Evolutionary conservation across 495 filamentous ascomycete genomes (phyloP), one percentile per base, ranked within the genome.

Genomic region (Hypoxylon lienhwacheense): DNA sequence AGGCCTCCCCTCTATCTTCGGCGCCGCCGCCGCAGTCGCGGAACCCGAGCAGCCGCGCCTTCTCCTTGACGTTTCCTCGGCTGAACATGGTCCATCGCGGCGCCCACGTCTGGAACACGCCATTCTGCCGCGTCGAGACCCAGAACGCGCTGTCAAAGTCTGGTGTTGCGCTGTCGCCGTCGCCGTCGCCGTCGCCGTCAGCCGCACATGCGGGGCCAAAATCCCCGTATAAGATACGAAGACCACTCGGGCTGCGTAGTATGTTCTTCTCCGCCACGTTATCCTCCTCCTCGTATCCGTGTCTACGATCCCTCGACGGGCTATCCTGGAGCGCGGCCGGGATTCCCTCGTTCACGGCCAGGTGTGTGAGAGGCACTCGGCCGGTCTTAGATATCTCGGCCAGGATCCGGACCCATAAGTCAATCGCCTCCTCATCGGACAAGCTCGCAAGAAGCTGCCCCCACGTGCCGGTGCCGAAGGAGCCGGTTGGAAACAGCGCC

Each of bases 21-120:
- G 11, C 8, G 45, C 12, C 14, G 6, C 25, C 17, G 1, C 5
- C 2, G n/a, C n/a, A n/a, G 5, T 63, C 61, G 8, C 76, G 70
- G n/a, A 85, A 78, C 0, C 34, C 48, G 19, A 92, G 68, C 1
- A 97, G 68, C 7, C 91, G 75, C 0, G 86, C 82, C 61, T 97
- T 97, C 69, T 97, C 91, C n/a, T 79, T 85, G 37, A 95, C 70
- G 63, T 96, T 96, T 6, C 91, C 91, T 1, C 89, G 78, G 5
- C 82, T 87, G 66, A 97, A 97, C 91, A 97, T 96, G 10, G 89
- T 95, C 70, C 89, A 88, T 0, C 82, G 69, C 10, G 91, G 91
- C 3, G 90, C 84, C 91, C 91, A 97, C 21, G 77, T 85, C 69
- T 97, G 91, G n/a, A 69, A 64, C 41, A 97, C 86, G 6, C 84